Conservation (phyloP, 2,329 filamentous ascomycete species). For the Fusarium ambrosium region DNA sequence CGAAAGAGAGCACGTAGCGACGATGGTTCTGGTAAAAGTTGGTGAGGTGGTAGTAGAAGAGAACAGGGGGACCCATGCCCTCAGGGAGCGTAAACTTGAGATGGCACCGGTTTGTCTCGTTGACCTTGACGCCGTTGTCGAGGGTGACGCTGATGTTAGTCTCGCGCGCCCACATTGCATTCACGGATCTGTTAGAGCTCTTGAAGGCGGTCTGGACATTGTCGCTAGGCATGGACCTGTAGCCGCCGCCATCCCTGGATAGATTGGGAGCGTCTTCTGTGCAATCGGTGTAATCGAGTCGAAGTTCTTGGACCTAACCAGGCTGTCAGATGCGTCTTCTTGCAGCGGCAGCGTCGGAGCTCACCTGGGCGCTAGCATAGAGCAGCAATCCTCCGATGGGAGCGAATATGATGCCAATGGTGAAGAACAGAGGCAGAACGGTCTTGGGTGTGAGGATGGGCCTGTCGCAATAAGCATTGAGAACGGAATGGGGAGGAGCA, state of each 20-base stretch:
- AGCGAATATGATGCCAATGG: constrained; percentile 90
- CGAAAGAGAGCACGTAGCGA: constrained; percentile 92
- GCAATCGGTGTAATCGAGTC: constrained; percentile 92
- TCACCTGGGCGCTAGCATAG: constrained; percentile 85
- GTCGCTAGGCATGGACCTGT: constrained; percentile 66
- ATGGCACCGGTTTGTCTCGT: constrained; percentile 71
- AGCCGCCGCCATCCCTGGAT: constrained; percentile 48
- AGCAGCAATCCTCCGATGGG: constrained; percentile 90
- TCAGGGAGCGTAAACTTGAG: constrained; percentile 85
- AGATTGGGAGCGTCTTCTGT: constrained; percentile 64
- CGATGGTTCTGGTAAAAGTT: constrained; percentile 99
- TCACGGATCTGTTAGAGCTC: constrained; percentile 57
- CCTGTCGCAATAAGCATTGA: constrained; percentile 65
- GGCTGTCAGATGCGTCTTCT: constrained; percentile 19
- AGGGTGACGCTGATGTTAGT: constrained; percentile 54
- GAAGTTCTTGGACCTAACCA: constrained; percentile 85
- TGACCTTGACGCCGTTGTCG: constrained; percentile 50
- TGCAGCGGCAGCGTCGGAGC: neutral
- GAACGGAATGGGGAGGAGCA: neutral
- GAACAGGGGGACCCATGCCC: constrained; percentile 82
- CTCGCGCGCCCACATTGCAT: constrained; percentile 60
- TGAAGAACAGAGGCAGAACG: constrained; percentile 90
- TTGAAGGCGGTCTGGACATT: constrained; percentile 81
- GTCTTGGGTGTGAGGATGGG: constrained; percentile 97
- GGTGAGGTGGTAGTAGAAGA: constrained; percentile 94